phyloP scores from a whole-genome alignment of 192 early-diverging fungal species.

The Nowakowskiella sp. region DNA sequence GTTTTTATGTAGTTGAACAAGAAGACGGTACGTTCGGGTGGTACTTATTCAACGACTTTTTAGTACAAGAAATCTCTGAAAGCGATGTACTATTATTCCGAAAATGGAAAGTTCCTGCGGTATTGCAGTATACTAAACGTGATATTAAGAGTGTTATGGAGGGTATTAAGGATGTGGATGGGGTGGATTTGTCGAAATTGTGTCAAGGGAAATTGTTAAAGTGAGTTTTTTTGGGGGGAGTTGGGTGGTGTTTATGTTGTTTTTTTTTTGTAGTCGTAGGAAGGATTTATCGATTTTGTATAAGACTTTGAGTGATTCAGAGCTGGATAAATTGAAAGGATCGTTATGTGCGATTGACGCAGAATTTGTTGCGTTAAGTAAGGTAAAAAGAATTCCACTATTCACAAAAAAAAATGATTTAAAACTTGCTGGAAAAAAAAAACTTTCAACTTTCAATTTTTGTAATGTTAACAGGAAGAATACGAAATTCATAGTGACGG shows the following conservation, averaged over 20 bases:
- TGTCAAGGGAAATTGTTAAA: too few species aligned
- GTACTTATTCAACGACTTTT: slow-evolving; percentile 94
- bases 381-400: slow-evolving; percentile 21
- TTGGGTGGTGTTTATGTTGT: neutral
- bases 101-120: slow-evolving; percentile 56
- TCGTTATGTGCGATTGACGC: slow-evolving; percentile 82
- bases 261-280: slow-evolving; percentile 22
- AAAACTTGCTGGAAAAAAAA: neutral
- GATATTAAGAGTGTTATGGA: slow-evolving; percentile 46
- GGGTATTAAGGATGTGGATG: too few species aligned
- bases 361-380: slow-evolving; percentile 83
- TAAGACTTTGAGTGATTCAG: slow-evolving; percentile 43
- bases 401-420: neutral
- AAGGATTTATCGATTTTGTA: slow-evolving; percentile 33
- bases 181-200: too few species aligned
- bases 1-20: neutral
- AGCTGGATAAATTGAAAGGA: slow-evolving; percentile 52
- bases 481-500: slow-evolving; percentile 90
- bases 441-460: neutral
- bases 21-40: slow-evolving; percentile 43
- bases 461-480: slow-evolving; percentile 56
- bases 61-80: slow-evolving; percentile 68
- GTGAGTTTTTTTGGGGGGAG: too few species aligned
- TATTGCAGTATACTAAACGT: slow-evolving; percentile 59
- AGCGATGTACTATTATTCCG: slow-evolving; percentile 56